phyloP scores from a whole-genome alignment of 1,284 basidiomycete genomes.

The Earliella scabrosa region DNA sequence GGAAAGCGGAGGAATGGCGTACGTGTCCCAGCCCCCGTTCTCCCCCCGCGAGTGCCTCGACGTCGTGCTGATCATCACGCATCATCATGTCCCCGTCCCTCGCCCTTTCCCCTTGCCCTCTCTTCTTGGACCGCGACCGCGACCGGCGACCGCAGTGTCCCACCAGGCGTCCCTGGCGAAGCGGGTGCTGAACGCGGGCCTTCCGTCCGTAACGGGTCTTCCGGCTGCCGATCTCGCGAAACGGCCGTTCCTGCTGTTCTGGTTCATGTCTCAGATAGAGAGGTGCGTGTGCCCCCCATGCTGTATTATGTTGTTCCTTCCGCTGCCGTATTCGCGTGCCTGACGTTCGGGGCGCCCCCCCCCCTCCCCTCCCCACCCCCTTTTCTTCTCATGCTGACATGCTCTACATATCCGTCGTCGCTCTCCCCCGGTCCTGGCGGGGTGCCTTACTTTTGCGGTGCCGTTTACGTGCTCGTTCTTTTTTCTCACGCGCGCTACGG shows the following conservation, averaged over 20 bases:
- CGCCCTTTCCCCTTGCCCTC: not conserved
- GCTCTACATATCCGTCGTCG: no score
- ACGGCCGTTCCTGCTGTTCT: constrained; percentile 73
- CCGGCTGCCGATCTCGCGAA: constrained; percentile 45
- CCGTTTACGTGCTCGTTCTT: not conserved
- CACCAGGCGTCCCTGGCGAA: constrained; percentile 67
- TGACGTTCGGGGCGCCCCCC: constrained; percentile 3
- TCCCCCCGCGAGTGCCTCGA: constrained; percentile 2
- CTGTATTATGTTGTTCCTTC: not conserved
- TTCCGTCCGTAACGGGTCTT: constrained; percentile 68
- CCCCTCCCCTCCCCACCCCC: not conserved
- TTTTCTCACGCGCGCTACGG: constrained; percentile 7
- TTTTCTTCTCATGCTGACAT: constrained; percentile 1
- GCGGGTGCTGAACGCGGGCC: constrained; percentile 55
- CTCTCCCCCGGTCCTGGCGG: not conserved
- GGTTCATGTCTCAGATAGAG: constrained; percentile 77
- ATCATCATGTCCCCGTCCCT: not conserved
- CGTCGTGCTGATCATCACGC: constrained; percentile 7
- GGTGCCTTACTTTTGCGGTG: not conserved
- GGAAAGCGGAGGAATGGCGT: constrained; percentile 78
- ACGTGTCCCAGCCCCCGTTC: constrained; percentile 39
- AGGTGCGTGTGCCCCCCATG: constrained; percentile 52
- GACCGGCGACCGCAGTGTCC: constrained; percentile 47
- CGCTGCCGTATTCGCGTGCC: constrained; percentile 12
- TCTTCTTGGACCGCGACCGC: not conserved